Evolutionary conservation across 2,329 filamentous ascomycete genomes (phyloP).

Genomic region (Hypoxylon sp.): DNA sequence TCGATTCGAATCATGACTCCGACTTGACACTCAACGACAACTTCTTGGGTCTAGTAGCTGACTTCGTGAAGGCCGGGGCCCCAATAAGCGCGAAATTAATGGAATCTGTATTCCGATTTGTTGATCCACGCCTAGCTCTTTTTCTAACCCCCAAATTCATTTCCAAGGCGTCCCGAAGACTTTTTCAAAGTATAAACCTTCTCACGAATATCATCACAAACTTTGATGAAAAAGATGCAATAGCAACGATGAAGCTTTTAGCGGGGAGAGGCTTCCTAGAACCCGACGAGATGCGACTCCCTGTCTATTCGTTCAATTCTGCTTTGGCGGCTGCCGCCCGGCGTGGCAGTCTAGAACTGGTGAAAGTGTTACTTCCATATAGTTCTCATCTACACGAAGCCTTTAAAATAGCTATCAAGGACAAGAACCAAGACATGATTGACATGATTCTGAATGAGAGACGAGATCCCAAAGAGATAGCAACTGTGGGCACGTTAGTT

Average conservation of each 20-base stretch:
- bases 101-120: neutral
- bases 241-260: neutral
- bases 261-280: no score
- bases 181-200: neutral
- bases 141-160: constrained; percentile 1
- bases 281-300: no score
- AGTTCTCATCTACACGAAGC: neutral
- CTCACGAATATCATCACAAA: neutral
- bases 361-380: no score
- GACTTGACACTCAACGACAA: constrained; percentile 9
- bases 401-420: neutral
- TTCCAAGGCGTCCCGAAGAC: constrained; percentile 4
- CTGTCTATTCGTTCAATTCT: no score
- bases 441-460: constrained; percentile 15
- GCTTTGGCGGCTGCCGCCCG: no score
- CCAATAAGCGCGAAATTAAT: neutral
- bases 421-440: constrained; percentile 7
- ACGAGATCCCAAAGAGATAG: neutral
- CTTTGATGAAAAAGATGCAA: neutral
- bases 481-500: neutral
- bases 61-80: constrained; percentile 7
- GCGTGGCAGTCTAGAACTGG: no score
- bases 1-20: neutral
- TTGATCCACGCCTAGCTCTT: constrained; percentile 20
- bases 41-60: constrained; percentile 10